A percentile compares a stretch with the other conserved stretches of the same genome.
Evolutionary conservation across 805 yeast species (phyloP).

Genomic region (Ogataea pignaliae): DNA sequence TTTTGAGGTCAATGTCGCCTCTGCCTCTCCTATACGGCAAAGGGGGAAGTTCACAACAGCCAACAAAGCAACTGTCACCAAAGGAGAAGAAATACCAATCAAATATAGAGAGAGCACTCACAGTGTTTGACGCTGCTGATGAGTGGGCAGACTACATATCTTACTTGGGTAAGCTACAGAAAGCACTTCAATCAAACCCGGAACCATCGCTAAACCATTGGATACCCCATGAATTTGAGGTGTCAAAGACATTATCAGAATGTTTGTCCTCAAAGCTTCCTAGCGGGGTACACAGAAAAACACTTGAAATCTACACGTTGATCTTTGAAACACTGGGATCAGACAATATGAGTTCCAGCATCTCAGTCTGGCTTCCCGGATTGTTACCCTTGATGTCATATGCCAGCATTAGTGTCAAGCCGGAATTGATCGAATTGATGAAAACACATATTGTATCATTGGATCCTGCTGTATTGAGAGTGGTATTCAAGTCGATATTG

Average conservation of each 20-base stretch:
- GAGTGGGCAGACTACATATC: constrained; percentile 99
- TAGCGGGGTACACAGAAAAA: constrained; percentile 91
- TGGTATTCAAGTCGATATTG: constrained; percentile 63
- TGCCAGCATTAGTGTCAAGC: constrained; percentile 86
- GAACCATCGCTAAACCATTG: constrained; percentile 39
- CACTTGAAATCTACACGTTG: constrained; percentile 69
- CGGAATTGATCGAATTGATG: constrained; percentile 63
- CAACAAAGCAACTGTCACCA: constrained; percentile 38
- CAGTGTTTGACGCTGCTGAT: constrained; percentile 71
- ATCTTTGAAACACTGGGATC: constrained; percentile 63
- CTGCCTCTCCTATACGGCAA: constrained; percentile 21
- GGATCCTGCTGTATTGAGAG: constrained; percentile 44
- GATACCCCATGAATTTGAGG: constrained; percentile 64
- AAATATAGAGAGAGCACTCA: constrained; percentile 69
- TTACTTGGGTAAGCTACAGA: constrained; percentile 72
- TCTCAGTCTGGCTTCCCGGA: constrained; percentile 88
- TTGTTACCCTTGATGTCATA: constrained; percentile 83
- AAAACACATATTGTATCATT: constrained; percentile 50
- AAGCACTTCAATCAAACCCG: constrained; percentile 55
- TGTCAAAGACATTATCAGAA: constrained; percentile 68
- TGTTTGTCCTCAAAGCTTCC: constrained; percentile 83
- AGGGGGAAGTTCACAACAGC: constrained; percentile 9
- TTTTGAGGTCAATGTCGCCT: constrained; percentile 27
- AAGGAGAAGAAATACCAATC: constrained; percentile 65
- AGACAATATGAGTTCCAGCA: constrained; percentile 47